Percentiles rank a stretch among this genome's conserved stretches.
phyloP scores from a whole-genome alignment of 1,284 basidiomycete genomes.

The Ustanciosporium gigantosporum region DNA sequence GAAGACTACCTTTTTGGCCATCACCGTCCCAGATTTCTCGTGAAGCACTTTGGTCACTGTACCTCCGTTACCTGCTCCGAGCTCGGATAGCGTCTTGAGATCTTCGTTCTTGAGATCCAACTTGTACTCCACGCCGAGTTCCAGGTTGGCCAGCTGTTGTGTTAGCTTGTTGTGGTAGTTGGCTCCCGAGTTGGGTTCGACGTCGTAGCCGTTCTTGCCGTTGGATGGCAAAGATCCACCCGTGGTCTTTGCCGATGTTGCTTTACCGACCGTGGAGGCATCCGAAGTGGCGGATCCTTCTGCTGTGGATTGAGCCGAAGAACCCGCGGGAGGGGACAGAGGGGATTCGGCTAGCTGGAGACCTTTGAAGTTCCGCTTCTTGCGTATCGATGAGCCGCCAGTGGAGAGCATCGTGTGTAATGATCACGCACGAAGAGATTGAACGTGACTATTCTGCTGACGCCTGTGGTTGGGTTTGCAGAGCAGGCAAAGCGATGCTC shows the following conservation, averaged over 20 bases:
- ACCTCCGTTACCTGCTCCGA: conserved; percentile 96
- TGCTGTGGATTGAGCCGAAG: conserved; percentile 6
- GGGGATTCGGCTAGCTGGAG: conserved; percentile 50
- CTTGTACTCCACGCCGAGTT: conserved; percentile 62
- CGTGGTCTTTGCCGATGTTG: conserved; percentile 5
- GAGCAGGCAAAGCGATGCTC: too few relatives aligned
- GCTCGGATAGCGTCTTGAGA: conserved; percentile 74
- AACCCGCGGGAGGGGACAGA: conserved; percentile 27
- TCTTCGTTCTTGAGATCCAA: conserved; percentile 63
- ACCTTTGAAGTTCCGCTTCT: conserved; percentile 60
- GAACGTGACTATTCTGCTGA: too few relatives aligned
- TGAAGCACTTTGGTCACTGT: conserved; percentile 80
- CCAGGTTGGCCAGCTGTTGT: conserved; percentile 60
- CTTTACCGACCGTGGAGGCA: conserved; percentile 21
- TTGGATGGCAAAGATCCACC: conserved; percentile 21
- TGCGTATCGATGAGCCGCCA: conserved; percentile 40
- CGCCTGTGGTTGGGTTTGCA: too few relatives aligned
- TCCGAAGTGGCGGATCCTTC: conserved; percentile 17
- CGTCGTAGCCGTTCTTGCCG: conserved; percentile 10
- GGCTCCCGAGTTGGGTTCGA: conserved; percentile 36
- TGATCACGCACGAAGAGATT: too few relatives aligned
- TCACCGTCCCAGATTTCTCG: conserved; percentile 51
- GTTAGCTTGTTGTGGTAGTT: conserved; percentile 51
- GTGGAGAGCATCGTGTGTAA: neutral
- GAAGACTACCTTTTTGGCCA: conserved; percentile 68